These are phyloP conservation scores for Aspergillus ustus DNA, from an alignment of 2,329 filamentous ascomycete species.

Conservation along the genomic window DNA sequence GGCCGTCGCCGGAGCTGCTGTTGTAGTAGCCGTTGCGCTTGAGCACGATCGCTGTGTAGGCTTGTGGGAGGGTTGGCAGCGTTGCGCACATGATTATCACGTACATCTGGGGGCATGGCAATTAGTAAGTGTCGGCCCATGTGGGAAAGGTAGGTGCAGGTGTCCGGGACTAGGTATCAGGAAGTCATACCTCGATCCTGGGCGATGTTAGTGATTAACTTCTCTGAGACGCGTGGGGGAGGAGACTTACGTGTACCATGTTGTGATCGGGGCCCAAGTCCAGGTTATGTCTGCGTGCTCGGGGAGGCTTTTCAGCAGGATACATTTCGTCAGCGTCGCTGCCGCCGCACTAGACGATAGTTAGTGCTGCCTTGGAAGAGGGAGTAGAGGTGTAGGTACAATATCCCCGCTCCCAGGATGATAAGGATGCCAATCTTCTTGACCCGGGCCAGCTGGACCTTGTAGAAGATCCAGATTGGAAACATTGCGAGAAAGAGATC, in stretches of 20 bases:
- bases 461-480: slow-evolving; percentile 17
- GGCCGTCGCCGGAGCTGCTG: background rate
- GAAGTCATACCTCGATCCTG: background rate
- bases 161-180: background rate
- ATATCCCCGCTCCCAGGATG: slow-evolving; percentile 20
- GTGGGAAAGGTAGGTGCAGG: too few species aligned
- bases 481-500: slow-evolving; percentile 22
- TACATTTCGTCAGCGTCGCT: slow-evolving; percentile 16
- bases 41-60: slow-evolving; percentile 9
- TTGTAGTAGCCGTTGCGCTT: slow-evolving; percentile 4
- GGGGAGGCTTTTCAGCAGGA: slow-evolving; percentile 19
- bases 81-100: slow-evolving; percentile 21
- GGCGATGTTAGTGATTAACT: background rate
- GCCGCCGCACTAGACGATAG: slow-evolving; percentile 6
- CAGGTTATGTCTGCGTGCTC: slow-evolving; percentile 22
- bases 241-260: slow-evolving; percentile 23
- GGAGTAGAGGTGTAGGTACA: background rate
- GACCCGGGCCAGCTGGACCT: slow-evolving; percentile 8
- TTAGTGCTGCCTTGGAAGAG: background rate
- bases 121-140: too few species aligned
- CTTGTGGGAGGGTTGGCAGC: slow-evolving; percentile 17
- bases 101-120: slow-evolving; percentile 11
- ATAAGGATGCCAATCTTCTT: slow-evolving; percentile 21
- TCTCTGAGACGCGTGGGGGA: background rate
- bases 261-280: slow-evolving; percentile 23